Conservation (phyloP, 2,329 filamentous ascomycete species). For the Aspergillus sp. region DNA sequence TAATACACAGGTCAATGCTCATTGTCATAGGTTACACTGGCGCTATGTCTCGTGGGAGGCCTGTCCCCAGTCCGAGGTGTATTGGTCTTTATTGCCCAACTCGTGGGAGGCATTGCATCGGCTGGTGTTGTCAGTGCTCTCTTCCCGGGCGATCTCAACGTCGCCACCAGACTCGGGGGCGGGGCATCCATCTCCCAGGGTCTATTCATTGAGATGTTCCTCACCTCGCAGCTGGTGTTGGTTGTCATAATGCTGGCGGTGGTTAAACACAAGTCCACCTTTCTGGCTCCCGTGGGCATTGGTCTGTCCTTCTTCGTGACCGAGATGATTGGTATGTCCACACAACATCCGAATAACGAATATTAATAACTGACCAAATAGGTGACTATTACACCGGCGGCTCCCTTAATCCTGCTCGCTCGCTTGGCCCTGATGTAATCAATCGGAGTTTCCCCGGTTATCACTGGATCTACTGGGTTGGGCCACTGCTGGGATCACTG, state of each 20-base stretch:
- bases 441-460: slow-evolving; percentile 41
- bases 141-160: slow-evolving; percentile 53
- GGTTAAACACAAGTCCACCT: slow-evolving; percentile 70
- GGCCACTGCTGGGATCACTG: slow-evolving; percentile 41
- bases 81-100: slow-evolving; percentile 52
- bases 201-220: slow-evolving; percentile 63
- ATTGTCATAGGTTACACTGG: slow-evolving; percentile 48
- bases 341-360: background rate
- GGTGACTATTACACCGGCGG: slow-evolving; percentile 46
- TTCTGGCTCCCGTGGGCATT: slow-evolving; percentile 66
- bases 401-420: slow-evolving; percentile 46
- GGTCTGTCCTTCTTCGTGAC: slow-evolving; percentile 65
- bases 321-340: slow-evolving; percentile 41
- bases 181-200: slow-evolving; percentile 53
- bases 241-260: slow-evolving; percentile 66
- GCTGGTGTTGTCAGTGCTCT: slow-evolving; percentile 54
- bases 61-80: slow-evolving; percentile 50
- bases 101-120: slow-evolving; percentile 56
- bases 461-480: slow-evolving; percentile 50
- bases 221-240: slow-evolving; percentile 60
- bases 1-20: slow-evolving; percentile 1
- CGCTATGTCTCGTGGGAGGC: slow-evolving; percentile 55
- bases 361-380: slow-evolving; percentile 7
- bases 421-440: slow-evolving; percentile 45
- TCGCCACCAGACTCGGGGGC: slow-evolving; percentile 52